phyloP scores from a whole-genome alignment of 1,284 basidiomycete species.

The Ustilago nuda region DNA sequence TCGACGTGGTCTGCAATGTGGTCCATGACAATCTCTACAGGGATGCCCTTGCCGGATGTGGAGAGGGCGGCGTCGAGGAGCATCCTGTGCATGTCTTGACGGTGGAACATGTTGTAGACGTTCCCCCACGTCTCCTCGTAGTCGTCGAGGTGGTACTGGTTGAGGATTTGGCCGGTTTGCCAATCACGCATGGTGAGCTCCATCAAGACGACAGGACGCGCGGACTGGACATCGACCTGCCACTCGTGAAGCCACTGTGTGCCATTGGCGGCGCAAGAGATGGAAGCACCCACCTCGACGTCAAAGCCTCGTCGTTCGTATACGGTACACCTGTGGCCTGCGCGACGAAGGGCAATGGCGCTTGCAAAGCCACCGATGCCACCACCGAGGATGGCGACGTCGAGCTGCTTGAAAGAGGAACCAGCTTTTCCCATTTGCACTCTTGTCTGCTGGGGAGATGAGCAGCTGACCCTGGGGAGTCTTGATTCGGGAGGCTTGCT shows the following conservation, averaged over 20 bases:
- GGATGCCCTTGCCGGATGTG: constrained; percentile 58
- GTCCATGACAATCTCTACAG: constrained; percentile 65
- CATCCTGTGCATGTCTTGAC: constrained; percentile 69
- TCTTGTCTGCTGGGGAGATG: too few relatives aligned
- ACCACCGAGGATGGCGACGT: constrained; percentile 50
- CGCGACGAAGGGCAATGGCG: constrained; percentile 42
- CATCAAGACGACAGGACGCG: constrained; percentile 50
- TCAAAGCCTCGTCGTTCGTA: constrained; percentile 50
- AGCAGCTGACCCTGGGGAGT: too few relatives aligned
- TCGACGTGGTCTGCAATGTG: constrained; percentile 69
- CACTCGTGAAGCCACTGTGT: constrained; percentile 52
- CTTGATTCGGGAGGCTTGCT: too few relatives aligned
- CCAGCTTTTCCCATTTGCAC: constrained; percentile 26
- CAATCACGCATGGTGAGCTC: constrained; percentile 53
- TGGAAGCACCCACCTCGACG: constrained; percentile 51
- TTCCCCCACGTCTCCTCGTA: constrained; percentile 54
- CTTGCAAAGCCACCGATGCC: constrained; percentile 47
- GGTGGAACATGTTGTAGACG: constrained; percentile 68
- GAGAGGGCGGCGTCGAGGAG: constrained; percentile 63
- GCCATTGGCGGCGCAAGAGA: constrained; percentile 52
- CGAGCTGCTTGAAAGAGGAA: constrained; percentile 43
- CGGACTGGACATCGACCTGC: constrained; percentile 39
- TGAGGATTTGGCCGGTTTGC: constrained; percentile 47
- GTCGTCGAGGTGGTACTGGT: constrained; percentile 49
- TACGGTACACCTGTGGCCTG: constrained; percentile 49